These are phyloP conservation scores for Staphylotrichum longicolle DNA, from an alignment of 495 filamentous ascomycete genomes.

Conservation along the genomic window DNA sequence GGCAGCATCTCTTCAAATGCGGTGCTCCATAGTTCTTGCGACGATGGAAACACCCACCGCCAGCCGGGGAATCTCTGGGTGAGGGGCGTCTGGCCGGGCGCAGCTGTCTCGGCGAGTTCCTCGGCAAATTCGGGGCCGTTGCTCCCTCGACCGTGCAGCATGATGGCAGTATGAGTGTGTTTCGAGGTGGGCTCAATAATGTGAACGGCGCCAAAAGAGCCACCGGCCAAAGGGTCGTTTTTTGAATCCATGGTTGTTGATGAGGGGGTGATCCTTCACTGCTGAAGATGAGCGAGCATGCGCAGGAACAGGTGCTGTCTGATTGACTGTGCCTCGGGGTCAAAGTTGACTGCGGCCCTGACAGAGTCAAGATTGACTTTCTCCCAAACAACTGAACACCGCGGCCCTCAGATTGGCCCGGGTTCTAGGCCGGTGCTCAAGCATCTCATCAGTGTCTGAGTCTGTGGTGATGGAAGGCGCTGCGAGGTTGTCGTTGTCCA, in stretches of 20 bases:
- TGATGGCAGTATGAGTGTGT: slow-evolving; percentile 54
- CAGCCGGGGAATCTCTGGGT: slow-evolving; percentile 24
- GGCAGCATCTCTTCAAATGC: slow-evolving; percentile 25
- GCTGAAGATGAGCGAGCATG: too few species aligned
- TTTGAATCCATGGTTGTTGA: background rate
- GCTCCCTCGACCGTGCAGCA: slow-evolving; percentile 57
- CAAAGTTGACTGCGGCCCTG: too few species aligned
- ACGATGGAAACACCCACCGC: slow-evolving; percentile 45
- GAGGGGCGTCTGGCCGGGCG: slow-evolving; percentile 23
- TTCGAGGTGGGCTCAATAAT: slow-evolving; percentile 27
- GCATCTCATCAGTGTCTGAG: too few species aligned
- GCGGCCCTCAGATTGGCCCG: too few species aligned
- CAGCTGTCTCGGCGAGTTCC: slow-evolving; percentile 41
- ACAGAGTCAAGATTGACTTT: too few species aligned
- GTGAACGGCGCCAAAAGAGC: slow-evolving; percentile 18
- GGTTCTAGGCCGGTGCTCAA: too few species aligned
- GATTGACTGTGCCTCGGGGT: too few species aligned
- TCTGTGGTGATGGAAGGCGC: too few species aligned
- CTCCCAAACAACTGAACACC: too few species aligned
- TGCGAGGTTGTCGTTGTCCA: too few species aligned
- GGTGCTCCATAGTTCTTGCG: slow-evolving; percentile 40
- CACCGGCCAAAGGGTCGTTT: background rate
- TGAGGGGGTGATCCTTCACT: too few species aligned
- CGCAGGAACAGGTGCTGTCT: too few species aligned
- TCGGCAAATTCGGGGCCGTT: slow-evolving; percentile 51